phyloP scores from a whole-genome alignment of 768 basidiomycete genomes.

The Chlorophyllum brunneum region DNA sequence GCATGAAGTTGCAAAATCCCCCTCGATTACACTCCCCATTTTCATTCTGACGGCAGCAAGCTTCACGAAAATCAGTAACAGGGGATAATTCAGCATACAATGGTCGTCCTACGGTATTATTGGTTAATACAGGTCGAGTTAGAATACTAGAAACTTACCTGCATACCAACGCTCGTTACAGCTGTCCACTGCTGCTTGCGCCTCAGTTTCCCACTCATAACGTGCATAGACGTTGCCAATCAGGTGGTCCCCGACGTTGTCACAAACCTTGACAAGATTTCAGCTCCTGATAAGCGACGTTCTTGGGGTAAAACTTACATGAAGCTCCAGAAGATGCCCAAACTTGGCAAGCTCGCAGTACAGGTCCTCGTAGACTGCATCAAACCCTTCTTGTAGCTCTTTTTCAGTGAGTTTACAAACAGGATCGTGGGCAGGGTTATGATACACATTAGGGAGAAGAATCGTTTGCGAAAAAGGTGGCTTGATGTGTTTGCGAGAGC shows the following conservation, averaged over 20 bases:
- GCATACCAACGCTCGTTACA: slow-evolving; percentile 98
- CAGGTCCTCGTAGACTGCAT: slow-evolving; percentile 92
- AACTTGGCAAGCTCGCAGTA: slow-evolving; percentile 95
- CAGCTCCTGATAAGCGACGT: slow-evolving; percentile 1
- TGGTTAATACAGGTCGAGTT: slow-evolving; percentile 8
- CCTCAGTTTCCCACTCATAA: slow-evolving; percentile 98
- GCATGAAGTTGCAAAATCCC: slow-evolving; percentile 99
- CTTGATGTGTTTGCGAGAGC: slow-evolving; percentile 97
- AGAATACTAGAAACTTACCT: slow-evolving; percentile 46
- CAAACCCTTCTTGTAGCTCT: slow-evolving; percentile 88
- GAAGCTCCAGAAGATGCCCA: slow-evolving; percentile 92
- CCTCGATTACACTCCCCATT: slow-evolving; percentile 98
- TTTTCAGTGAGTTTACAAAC: slow-evolving; percentile 84
- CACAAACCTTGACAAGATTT: slow-evolving; percentile 65
- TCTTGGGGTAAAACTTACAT: slow-evolving; percentile 49
- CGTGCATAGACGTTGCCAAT: slow-evolving; percentile 98
- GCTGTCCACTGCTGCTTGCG: slow-evolving; percentile 86
- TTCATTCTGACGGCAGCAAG: slow-evolving; percentile 98
- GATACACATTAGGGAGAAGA: slow-evolving; percentile 94
- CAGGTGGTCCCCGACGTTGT: slow-evolving; percentile 99
- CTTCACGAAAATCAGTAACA: slow-evolving; percentile 98
- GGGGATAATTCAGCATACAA: slow-evolving; percentile 97
- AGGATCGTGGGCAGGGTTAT: slow-evolving; percentile 94
- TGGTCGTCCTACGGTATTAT: slow-evolving; percentile 73
- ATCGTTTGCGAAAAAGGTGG: slow-evolving; percentile 98